Base-by-base conservation (phyloP, 192 early-diverging fungal genomes). In the Allomyces arbusculus region DNA sequence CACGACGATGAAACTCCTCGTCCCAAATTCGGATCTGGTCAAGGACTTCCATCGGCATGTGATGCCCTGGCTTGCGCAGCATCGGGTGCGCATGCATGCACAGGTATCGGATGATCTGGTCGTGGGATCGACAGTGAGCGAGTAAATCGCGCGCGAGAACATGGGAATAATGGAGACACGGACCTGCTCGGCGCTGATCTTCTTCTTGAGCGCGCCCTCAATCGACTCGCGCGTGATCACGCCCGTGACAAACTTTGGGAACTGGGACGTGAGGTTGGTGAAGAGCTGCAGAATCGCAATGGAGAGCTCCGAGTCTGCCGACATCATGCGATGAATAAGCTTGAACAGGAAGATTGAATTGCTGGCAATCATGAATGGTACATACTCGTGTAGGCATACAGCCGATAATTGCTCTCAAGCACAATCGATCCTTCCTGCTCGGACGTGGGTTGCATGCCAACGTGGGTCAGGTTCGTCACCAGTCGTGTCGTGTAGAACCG, bases 11-110 rank as follows among this genome's bases (percentile, higher is more conserved):
- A n/a, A n/a, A n/a, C n/a, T n/a, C n/a, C n/a, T n/a, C n/a, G n/a
- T 98, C 95, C 95, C 95, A 98, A 63, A 98, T 71, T 45, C 90
- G 73, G 44, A 98, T 90, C 75, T 98, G 95, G 75, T 98, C 95
- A 0, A 91, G 80, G 4, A 98, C 92, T n/a, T n/a, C n/a, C n/a
- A n/a, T n/a, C n/a, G 2, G 93, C 95, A 8, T 86, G 69, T 1
- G 95, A 93, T 65, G 90, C 12, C 72, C 75, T 62, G 76, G 72
- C 73, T 87, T 87, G 66, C 86, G 79, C 89, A 96, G 91, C 66
- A 95, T 89, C n/a, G 89, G 85, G 72, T 98, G 95, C 0, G 95
- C 91, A 66, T 98, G 89, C 23, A 85, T 75, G 7, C 82, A 83
- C 26, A 98, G 74, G 68, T 92, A 98, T 3, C 83, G 81, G 65